Evolutionary conservation across 139 green algal species (phyloP), one percentile per base, ranked within the genome.

Genomic region (Chlorella ohadii): DNA sequence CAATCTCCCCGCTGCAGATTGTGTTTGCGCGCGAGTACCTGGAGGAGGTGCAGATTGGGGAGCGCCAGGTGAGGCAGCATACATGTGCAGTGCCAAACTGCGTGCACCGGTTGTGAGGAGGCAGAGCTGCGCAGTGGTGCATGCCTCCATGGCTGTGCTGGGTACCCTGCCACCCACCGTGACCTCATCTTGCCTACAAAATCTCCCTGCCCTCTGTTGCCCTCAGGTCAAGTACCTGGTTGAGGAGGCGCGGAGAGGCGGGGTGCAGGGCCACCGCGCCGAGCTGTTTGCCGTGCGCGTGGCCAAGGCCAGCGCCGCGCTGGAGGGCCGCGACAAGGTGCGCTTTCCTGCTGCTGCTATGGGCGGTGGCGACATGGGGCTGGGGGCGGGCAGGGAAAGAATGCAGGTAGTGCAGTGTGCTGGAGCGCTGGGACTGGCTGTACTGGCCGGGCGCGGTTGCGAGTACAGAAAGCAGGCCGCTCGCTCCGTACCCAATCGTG

Each of bases 21-120:
- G 91, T 99, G 63, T 94, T 99, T 85, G 96, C 97, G n/a, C 89
- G 97, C 25, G 97, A 99, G 91, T 99, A 95, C 84, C 88, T 99
- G 73, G 94, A 96, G 87, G 97, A 99, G 15, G 96, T 99, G 55
- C 68, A 77, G 11, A 98, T 99, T 44, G 88, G 85, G 6, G 83
- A 92, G 5, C 94, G 98, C 85, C 97, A 99, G 91, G 84, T 91
- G 75, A 41, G 76, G 36, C 44, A 9, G 44, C 44, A 51, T 51
- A n/a, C n/a, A n/a, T n/a, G n/a, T n/a, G n/a, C n/a, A n/a, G n/a
- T n/a, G n/a, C n/a, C n/a, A n/a, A n/a, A n/a, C n/a, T n/a, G n/a
- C n/a, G n/a, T n/a, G n/a, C n/a, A n/a, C n/a, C n/a, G n/a, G n/a
- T n/a, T n/a, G n/a, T n/a, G n/a, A n/a, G n/a, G n/a, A n/a, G n/a